phyloP scores from a whole-genome alignment of 306 rosid genomes.

The Pterocarpus macrocarpus region DNA sequence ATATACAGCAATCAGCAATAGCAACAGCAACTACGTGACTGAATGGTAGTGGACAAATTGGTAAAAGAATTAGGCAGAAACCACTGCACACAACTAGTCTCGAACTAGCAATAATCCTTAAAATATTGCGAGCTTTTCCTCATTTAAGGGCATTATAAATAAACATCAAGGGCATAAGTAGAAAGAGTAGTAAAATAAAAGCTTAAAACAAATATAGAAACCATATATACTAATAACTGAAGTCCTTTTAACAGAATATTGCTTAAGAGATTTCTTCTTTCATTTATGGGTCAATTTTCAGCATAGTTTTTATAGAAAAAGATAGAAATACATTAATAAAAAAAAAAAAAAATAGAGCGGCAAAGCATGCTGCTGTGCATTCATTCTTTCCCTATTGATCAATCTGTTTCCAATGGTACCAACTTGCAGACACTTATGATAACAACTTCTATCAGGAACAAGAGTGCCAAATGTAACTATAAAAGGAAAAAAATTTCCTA shows the following conservation, averaged over 20 bases:
- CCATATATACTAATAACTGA: not conserved
- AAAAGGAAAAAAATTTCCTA: not conserved
- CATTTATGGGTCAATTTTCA: not conserved
- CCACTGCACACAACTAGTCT: not conserved
- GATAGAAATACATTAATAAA: not conserved
- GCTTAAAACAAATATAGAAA: not conserved
- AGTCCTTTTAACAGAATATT: not conserved
- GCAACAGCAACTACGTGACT: slow-evolving; percentile 22
- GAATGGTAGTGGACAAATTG: not conserved
- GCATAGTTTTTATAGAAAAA: not conserved
- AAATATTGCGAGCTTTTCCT: not conserved
- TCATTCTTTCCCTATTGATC: not conserved
- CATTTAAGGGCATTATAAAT: not conserved
- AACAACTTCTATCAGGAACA: slow-evolving; percentile 9
- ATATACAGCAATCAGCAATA: slow-evolving; percentile 23
- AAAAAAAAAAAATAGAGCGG: not conserved
- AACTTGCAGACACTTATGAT: not conserved
- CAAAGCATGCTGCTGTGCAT: not conserved
- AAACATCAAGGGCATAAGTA: not conserved
- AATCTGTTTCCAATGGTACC: not conserved
- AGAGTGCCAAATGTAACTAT: slow-evolving; percentile 26
- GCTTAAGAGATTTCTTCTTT: not conserved
- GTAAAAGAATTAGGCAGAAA: slow-evolving; percentile 1
- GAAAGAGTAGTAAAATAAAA: not conserved
- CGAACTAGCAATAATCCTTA: not conserved